Evolutionary conservation across 2,329 filamentous ascomycete genomes (phyloP).

Genomic region (Calonectria ilicicola): DNA sequence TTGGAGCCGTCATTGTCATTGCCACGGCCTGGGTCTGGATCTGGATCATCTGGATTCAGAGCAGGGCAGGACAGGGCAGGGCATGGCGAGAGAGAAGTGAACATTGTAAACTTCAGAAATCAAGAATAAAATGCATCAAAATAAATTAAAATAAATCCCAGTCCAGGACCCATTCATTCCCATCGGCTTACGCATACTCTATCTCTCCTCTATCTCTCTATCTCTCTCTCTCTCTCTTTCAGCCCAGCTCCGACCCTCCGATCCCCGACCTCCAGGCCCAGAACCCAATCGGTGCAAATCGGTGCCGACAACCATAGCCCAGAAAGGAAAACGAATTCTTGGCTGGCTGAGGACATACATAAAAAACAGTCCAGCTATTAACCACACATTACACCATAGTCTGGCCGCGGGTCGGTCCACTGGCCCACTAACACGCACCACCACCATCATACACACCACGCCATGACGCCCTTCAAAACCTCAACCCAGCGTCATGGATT

Average conservation of each 20-base stretch:
- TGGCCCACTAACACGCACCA: background rate
- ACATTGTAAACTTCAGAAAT: background rate
- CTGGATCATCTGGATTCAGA: too few species aligned
- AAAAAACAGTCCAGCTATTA: background rate
- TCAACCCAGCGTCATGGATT: background rate
- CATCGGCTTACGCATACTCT: too few species aligned
- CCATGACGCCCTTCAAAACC: background rate
- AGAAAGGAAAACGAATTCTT: background rate
- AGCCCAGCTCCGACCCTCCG: background rate
- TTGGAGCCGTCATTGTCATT: background rate
- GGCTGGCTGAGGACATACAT: background rate
- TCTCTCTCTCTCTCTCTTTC: background rate
- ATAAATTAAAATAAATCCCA: too few species aligned
- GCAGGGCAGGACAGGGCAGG: too few species aligned
- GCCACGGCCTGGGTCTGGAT: background rate
- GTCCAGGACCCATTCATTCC: background rate
- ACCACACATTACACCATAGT: background rate
- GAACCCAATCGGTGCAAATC: background rate
- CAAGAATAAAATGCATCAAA: background rate
- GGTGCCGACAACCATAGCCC: background rate
- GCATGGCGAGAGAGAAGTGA: background rate
- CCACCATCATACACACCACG: background rate
- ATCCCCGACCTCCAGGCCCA: background rate
- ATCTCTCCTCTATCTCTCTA: too few species aligned
- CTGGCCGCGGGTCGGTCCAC: background rate